Evolutionary conservation across 2,329 filamentous ascomycete species (phyloP).

Genomic region (Gnomoniopsis smithogilvyi): DNA sequence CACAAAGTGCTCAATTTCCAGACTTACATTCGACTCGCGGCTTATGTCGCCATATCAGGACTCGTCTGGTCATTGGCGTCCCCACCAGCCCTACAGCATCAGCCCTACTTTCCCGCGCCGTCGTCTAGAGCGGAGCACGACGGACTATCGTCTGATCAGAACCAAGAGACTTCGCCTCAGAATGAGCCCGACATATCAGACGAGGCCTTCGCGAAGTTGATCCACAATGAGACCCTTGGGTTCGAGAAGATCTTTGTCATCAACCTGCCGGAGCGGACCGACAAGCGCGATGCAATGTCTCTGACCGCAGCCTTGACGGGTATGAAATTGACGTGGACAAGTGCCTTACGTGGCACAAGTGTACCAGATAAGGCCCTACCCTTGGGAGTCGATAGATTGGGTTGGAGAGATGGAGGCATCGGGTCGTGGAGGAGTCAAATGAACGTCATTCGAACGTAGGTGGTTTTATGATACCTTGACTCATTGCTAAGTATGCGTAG

Average conservation of each 20-base stretch:
- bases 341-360: constrained; percentile 37
- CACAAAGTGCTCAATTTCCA: not conserved
- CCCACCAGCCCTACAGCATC: not conserved
- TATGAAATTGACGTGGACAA: constrained; percentile 40
- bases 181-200: not conserved
- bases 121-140: not conserved
- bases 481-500: not conserved
- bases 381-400: constrained; percentile 29
- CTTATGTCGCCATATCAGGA: constrained; percentile 3
- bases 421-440: constrained; percentile 28
- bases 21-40: not conserved
- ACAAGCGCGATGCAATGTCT: constrained; percentile 46
- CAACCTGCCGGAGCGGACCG: constrained; percentile 42
- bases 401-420: constrained; percentile 37
- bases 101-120: not conserved
- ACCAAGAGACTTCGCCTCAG: not conserved
- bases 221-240: constrained; percentile 19
- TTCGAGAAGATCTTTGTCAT: constrained; percentile 45
- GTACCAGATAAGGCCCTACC: constrained; percentile 41
- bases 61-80: not conserved
- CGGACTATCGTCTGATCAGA: not conserved
- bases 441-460: constrained; percentile 30
- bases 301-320: constrained; percentile 38
- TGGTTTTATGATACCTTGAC: not conserved
- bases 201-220: not conserved